These are phyloP conservation scores for Mycena sanguinolenta DNA, from an alignment of 768 basidiomycete genomes.

Conservation along the genomic window DNA sequence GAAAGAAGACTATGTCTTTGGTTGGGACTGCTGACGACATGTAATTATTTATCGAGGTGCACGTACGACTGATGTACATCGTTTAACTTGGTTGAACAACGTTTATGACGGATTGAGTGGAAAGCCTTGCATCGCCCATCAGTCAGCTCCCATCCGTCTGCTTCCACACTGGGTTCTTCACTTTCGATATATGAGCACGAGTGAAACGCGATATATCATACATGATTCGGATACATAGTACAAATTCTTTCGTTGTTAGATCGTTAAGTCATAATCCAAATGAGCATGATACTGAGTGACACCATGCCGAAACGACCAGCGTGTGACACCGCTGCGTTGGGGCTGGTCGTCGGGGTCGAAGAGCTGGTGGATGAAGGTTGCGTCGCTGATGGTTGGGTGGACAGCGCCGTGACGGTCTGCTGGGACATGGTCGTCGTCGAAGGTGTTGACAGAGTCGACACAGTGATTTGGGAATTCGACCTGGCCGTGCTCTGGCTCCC, in stretches of 20 bases:
- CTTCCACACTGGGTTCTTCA: too few species aligned
- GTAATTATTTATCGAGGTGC: not conserved
- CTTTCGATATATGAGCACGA: too few species aligned
- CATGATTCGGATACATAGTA: too few species aligned
- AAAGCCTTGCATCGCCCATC: too few species aligned
- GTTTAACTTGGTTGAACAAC: too few species aligned
- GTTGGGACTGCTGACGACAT: constrained; percentile 77
- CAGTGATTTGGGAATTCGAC: constrained; percentile 25
- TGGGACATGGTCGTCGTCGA: constrained; percentile 25
- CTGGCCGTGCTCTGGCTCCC: not conserved
- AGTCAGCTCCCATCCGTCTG: too few species aligned
- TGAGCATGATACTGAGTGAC: not conserved
- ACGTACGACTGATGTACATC: not conserved
- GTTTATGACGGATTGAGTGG: too few species aligned
- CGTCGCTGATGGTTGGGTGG: too few species aligned
- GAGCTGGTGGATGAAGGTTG: not conserved
- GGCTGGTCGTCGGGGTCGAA: not conserved
- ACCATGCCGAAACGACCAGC: not conserved
- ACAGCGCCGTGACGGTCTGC: constrained; percentile 16
- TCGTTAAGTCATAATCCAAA: constrained; percentile 8
- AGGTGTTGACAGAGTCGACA: constrained; percentile 2
- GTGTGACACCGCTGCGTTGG: not conserved
- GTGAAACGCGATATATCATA: too few species aligned
- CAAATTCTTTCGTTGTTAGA: too few species aligned
- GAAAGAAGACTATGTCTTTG: constrained; percentile 66